A percentile compares a stretch with the other conserved stretches of the same genome.
These are phyloP conservation scores for Trametes punicea DNA, from an alignment of 768 basidiomycete species.

Conservation along the genomic window DNA sequence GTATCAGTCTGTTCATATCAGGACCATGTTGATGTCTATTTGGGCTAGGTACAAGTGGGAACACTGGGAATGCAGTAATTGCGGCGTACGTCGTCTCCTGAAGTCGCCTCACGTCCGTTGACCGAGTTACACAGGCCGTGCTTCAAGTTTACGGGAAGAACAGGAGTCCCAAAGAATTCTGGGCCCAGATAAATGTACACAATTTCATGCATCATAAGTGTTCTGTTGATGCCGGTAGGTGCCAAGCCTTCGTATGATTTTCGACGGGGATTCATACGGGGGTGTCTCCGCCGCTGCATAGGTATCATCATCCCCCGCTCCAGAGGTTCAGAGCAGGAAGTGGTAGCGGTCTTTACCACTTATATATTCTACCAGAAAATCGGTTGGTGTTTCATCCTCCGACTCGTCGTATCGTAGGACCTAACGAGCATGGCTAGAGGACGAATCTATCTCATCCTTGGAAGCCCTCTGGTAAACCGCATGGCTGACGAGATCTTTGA, in stretches of 20 bases:
- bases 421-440: conserved; percentile 44
- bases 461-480: conserved; percentile 35
- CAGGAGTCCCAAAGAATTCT: conserved; percentile 37
- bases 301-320: conserved; percentile 16
- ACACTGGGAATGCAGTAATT: conserved; percentile 64
- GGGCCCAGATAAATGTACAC: conserved; percentile 26
- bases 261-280: background rate
- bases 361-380: conserved; percentile 37
- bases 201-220: conserved; percentile 12
- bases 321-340: conserved; percentile 15
- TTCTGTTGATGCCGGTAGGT: conserved; percentile 21
- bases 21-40: background rate
- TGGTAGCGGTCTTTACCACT: conserved; percentile 35
- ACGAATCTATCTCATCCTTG: conserved; percentile 54
- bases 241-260: background rate
- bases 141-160: conserved; percentile 21
- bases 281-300: background rate
- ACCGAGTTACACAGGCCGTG: conserved; percentile 4
- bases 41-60: conserved; percentile 65
- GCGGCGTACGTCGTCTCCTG: conserved; percentile 41
- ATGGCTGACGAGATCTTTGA: conserved; percentile 56
- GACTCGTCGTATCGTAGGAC: background rate
- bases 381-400: conserved; percentile 9
- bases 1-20: conserved; percentile 15
- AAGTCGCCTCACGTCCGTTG: background rate